Evolutionary conservation across 2,329 filamentous ascomycete species (phyloP).

Genomic region (Sclerotinia minor): DNA sequence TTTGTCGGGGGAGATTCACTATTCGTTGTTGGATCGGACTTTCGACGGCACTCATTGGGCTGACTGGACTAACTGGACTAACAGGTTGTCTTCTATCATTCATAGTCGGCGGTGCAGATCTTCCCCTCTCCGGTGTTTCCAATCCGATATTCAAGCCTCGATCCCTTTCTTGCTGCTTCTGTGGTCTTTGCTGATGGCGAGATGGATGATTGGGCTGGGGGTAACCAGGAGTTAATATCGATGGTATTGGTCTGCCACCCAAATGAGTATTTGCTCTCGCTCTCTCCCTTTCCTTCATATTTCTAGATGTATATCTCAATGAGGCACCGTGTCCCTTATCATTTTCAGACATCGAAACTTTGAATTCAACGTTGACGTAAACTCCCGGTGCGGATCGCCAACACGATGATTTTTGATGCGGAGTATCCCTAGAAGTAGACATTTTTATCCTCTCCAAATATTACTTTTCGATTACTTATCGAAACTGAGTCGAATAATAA

Average conservation of each 20-base stretch:
- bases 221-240: slow-evolving; percentile 18
- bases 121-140: slow-evolving; percentile 31
- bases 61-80: slow-evolving; percentile 30
- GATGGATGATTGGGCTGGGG: not conserved
- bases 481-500: not conserved
- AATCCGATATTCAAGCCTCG: slow-evolving; percentile 25
- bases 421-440: slow-evolving; percentile 15
- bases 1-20: slow-evolving; percentile 23
- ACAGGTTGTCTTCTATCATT: slow-evolving; percentile 29
- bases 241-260: slow-evolving; percentile 17
- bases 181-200: slow-evolving; percentile 9
- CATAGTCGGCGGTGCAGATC: slow-evolving; percentile 37
- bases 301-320: slow-evolving; percentile 36
- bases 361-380: slow-evolving; percentile 38
- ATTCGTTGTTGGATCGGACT: slow-evolving; percentile 26
- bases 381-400: slow-evolving; percentile 32
- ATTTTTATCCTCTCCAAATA: slow-evolving; percentile 1
- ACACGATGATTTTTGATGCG: slow-evolving; percentile 1
- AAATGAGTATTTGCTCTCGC: slow-evolving; percentile 25
- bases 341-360: slow-evolving; percentile 35
- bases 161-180: slow-evolving; percentile 22
- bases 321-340: slow-evolving; percentile 34
- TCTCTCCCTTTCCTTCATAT: slow-evolving; percentile 36
- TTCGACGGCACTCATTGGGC: slow-evolving; percentile 30
- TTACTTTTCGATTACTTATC: slow-evolving; percentile 12